These are phyloP conservation scores for Rhododendron simsii DNA, from an alignment of 148 eudicot genomes.

Conservation along the genomic window DNA sequence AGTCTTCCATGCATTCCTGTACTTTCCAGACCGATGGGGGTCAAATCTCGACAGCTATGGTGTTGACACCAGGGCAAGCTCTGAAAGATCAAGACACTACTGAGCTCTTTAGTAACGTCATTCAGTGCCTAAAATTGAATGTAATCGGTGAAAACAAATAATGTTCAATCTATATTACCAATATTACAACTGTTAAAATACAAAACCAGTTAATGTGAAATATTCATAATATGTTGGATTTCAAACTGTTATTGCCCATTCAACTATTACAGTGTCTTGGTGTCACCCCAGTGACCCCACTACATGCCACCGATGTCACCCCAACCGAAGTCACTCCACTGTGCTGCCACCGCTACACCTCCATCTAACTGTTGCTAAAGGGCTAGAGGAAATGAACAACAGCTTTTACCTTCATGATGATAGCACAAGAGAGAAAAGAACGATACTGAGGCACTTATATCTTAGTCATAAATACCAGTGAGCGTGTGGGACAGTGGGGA, in stretches of 20 bases:
- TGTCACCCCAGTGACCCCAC: background rate
- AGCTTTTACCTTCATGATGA: background rate
- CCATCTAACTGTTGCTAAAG: background rate
- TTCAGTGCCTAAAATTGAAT: background rate
- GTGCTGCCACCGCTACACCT: background rate
- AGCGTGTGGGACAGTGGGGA: background rate
- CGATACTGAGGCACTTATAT: background rate
- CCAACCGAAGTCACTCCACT: background rate
- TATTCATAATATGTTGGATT: background rate
- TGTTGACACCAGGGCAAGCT: background rate
- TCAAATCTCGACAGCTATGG: background rate
- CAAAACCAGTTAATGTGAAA: background rate
- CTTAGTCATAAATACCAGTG: background rate
- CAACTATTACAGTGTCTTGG: background rate
- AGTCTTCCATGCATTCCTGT: background rate
- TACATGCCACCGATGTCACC: background rate
- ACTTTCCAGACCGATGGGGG: background rate
- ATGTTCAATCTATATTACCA: background rate
- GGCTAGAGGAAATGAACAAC: background rate
- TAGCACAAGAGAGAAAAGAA: background rate
- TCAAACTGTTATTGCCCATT: background rate
- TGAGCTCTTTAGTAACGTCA: background rate
- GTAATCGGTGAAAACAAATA: background rate
- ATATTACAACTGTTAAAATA: background rate
- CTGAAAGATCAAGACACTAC: background rate